Conservation (phyloP, 2,329 filamentous ascomycete species). For the Mycosphaerella arachidis region DNA sequence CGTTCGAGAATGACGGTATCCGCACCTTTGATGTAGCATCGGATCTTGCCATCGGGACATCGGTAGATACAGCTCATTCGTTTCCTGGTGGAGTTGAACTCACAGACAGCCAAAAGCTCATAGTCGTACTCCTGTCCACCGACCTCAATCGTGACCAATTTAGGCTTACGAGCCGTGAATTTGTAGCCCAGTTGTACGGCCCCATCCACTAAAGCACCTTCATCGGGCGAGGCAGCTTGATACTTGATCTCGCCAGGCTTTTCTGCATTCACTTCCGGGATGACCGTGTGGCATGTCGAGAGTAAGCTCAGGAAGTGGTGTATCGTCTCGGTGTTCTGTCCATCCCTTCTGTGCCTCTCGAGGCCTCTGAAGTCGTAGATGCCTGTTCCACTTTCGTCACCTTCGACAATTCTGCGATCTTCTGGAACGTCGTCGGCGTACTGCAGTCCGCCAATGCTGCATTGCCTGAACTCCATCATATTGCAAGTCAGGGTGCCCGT, state of each 20-base stretch:
- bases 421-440: slow-evolving; percentile 91
- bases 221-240: slow-evolving; percentile 93
- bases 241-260: slow-evolving; percentile 84
- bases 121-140: slow-evolving; percentile 72
- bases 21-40: slow-evolving; percentile 92
- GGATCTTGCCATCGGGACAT: slow-evolving; percentile 90
- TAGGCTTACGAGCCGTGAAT: slow-evolving; percentile 86
- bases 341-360: slow-evolving; percentile 57
- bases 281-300: slow-evolving; percentile 92
- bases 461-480: slow-evolving; percentile 97
- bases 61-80: slow-evolving; percentile 97
- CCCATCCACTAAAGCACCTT: slow-evolving; percentile 92
- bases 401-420: slow-evolving; percentile 72
- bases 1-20: slow-evolving; percentile 97
- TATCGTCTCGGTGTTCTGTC: slow-evolving; percentile 55
- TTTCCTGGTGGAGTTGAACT: slow-evolving; percentile 97
- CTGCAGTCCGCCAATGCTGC: slow-evolving; percentile 85
- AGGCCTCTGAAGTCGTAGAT: slow-evolving; percentile 81
- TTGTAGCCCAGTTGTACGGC: slow-evolving; percentile 80
- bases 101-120: slow-evolving; percentile 90
- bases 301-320: slow-evolving; percentile 85
- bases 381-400: slow-evolving; percentile 68
- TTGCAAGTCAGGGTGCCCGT: slow-evolving; percentile 97
- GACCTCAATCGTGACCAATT: slow-evolving; percentile 76
- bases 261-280: slow-evolving; percentile 79